Percentiles rank a stretch among this genome's conserved stretches.
phyloP scores from a whole-genome alignment of 768 basidiomycete genomes.

The Suillus hirtellus region DNA sequence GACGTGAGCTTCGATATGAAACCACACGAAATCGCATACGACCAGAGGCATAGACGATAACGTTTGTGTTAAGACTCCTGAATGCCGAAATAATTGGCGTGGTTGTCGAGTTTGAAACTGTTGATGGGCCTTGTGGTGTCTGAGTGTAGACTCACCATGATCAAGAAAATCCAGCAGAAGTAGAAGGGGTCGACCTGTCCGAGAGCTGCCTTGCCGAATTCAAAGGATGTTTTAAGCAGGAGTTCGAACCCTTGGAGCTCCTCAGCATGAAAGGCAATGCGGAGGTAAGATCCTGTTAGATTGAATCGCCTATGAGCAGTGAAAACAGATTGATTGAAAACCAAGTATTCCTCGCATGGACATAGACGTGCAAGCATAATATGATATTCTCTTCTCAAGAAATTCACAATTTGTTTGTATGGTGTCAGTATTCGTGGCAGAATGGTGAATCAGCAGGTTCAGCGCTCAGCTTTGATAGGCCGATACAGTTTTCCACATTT shows the following conservation, averaged over 20 bases:
- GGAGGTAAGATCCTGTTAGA: conserved; percentile 57
- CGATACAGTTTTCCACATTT: conserved; percentile 93
- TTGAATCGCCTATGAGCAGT: neutral
- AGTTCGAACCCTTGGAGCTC: conserved; percentile 91
- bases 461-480: conserved; percentile 56
- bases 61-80: neutral
- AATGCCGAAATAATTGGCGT: neutral
- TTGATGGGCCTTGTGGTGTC: neutral
- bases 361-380: conserved; percentile 91
- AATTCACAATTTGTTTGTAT: conserved; percentile 65
- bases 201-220: neutral
- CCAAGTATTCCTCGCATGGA: conserved; percentile 99
- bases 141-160: neutral
- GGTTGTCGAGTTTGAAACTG: neutral
- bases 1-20: neutral
- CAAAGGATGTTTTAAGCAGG: neutral
- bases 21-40: neutral
- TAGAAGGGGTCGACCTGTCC: neutral
- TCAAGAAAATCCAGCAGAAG: neutral
- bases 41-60: neutral
- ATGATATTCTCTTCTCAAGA: conserved; percentile 93
- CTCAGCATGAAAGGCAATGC: conserved; percentile 92
- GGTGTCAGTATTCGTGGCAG: conserved; percentile 51
- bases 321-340: conserved; percentile 28
- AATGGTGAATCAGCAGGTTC: conserved; percentile 52